These are phyloP conservation scores for Ceratocystis colombiana DNA, from an alignment of 2,329 filamentous ascomycete genomes.

Conservation along the genomic window DNA sequence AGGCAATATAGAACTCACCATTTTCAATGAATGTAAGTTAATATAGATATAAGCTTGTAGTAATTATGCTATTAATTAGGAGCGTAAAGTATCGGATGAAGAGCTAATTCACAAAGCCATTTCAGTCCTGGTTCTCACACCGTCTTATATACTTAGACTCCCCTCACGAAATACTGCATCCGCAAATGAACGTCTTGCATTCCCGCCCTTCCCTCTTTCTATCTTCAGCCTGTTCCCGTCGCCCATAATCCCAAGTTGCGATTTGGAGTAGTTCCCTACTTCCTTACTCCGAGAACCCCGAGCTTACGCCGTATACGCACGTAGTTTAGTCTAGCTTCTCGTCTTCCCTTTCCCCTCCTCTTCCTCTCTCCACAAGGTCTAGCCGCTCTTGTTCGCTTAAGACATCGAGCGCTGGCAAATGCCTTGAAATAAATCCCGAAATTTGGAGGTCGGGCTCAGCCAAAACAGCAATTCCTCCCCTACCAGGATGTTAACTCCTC, in stretches of 20 bases:
- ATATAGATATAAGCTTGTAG: background rate
- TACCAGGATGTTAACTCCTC: background rate
- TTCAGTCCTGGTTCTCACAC: background rate
- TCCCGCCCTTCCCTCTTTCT: background rate
- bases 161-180: background rate
- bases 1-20: constrained; percentile 6
- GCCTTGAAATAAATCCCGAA: background rate
- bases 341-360: background rate
- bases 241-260: background rate
- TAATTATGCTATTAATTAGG: background rate
- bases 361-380: background rate
- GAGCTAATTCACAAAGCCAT: background rate
- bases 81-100: background rate
- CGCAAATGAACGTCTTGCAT: background rate
- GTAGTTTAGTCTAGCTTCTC: background rate
- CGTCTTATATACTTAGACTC: constrained; percentile 1
- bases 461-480: background rate
- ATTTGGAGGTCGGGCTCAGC: background rate
- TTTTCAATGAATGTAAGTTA: constrained; percentile 1
- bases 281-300: constrained; percentile 8
- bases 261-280: constrained; percentile 4
- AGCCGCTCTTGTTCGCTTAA: background rate
- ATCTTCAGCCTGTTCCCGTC: background rate
- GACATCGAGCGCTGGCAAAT: background rate
- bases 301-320: background rate